A percentile compares a stretch with the other conserved stretches of the same genome.
Conservation (phyloP, 202 grass and related monocot genomes). For the Brachypodium distachyon region DNA sequence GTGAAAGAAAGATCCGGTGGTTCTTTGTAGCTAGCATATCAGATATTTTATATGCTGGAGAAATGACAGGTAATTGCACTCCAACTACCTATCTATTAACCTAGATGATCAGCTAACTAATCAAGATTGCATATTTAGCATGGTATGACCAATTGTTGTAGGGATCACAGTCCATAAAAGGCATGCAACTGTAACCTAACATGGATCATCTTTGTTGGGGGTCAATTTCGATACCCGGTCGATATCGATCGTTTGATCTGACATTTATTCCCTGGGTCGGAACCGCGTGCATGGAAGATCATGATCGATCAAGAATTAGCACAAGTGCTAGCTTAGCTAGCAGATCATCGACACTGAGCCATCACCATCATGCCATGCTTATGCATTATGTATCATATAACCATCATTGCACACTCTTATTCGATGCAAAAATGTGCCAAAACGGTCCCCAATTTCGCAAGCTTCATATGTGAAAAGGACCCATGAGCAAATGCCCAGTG, state of each 20-base stretch:
- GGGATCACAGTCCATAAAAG: conserved; percentile 7
- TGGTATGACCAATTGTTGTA: conserved; percentile 1
- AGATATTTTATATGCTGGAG: background rate
- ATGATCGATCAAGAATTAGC: conserved; percentile 21
- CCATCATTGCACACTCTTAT: conserved; percentile 31
- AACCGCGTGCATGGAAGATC: conserved; percentile 2
- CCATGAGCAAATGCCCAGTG: conserved; percentile 17
- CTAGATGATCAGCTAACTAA: background rate
- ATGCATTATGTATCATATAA: conserved; percentile 16
- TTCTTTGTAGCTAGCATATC: background rate
- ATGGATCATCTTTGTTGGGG: conserved; percentile 3
- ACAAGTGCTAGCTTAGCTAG: conserved; percentile 46
- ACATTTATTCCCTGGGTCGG: conserved; percentile 35
- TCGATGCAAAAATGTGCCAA: background rate
- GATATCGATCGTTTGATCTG: conserved; percentile 1
- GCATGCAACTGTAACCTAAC: conserved; percentile 15
- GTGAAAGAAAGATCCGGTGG: background rate
- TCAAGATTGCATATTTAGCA: background rate
- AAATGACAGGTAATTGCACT: background rate
- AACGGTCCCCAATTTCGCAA: conserved; percentile 25
- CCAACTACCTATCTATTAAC: background rate
- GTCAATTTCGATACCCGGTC: conserved; percentile 1
- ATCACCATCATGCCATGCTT: conserved; percentile 26
- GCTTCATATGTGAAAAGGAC: conserved; percentile 33
- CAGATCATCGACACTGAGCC: conserved; percentile 39